phyloP scores from a whole-genome alignment of 148 eudicot genomes.

The Polygonum aviculare region DNA sequence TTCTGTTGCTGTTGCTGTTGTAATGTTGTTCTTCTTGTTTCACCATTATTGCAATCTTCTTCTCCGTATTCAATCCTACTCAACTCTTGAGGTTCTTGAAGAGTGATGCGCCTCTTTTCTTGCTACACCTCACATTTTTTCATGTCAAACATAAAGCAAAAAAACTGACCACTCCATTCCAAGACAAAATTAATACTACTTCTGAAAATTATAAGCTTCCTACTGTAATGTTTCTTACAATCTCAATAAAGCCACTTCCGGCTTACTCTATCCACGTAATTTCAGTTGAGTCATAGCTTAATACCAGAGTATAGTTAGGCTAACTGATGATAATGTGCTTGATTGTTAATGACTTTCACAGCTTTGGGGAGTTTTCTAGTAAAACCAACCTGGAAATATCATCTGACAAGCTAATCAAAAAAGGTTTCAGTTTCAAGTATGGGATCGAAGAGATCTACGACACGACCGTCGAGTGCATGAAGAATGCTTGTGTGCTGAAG shows the following conservation, averaged over 20 bases:
- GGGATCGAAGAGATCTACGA: slow-evolving; percentile 55
- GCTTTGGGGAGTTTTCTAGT: slow-evolving; percentile 43
- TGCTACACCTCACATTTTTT: slow-evolving; percentile 28
- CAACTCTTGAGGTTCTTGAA: slow-evolving; percentile 65
- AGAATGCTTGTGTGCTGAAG: not conserved
- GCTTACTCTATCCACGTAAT: no score
- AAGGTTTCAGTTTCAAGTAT: slow-evolving; percentile 56
- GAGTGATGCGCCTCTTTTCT: slow-evolving; percentile 45
- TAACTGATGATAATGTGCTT: no score
- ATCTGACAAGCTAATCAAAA: slow-evolving; percentile 54
- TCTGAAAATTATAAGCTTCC: no score
- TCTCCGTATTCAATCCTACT: slow-evolving; percentile 30
- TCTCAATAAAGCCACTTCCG: no score
- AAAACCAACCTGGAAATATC: slow-evolving; percentile 41
- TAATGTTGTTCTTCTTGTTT: no score
- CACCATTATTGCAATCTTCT: slow-evolving; percentile 23
- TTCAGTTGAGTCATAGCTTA: no score
- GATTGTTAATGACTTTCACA: not conserved
- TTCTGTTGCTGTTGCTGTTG: not conserved
- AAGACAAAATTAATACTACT: no score
- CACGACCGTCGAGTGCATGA: slow-evolving; percentile 36
- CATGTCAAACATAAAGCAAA: not conserved
- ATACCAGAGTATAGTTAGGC: no score
- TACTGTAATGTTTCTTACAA: no score
- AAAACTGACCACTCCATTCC: no score